Percentiles rank a stretch among this genome's conserved stretches.
phyloP scores from a whole-genome alignment of 1,284 basidiomycete species.

The Tausonia pullulans region DNA sequence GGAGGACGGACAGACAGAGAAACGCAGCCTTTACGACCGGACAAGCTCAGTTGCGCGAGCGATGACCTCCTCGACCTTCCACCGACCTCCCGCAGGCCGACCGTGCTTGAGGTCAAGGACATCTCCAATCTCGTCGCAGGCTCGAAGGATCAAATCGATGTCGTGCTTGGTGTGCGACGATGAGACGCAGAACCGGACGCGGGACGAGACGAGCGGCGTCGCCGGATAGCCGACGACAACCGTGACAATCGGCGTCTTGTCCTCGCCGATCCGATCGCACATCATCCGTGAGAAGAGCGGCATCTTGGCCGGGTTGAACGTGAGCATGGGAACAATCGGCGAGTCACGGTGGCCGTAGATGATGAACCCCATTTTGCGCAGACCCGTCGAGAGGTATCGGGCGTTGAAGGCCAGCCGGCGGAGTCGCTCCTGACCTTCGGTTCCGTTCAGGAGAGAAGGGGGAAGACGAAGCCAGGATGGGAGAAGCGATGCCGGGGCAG shows the following conservation, averaged over 20 bases:
- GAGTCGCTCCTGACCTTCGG: conserved; percentile 70
- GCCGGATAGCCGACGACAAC: conserved; percentile 75
- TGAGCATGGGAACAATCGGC: conserved; percentile 83
- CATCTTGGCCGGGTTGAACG: conserved; percentile 94
- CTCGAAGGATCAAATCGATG: conserved; percentile 71
- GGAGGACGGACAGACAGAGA: no score
- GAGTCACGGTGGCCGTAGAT: conserved; percentile 85
- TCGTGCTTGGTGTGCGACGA: conserved; percentile 96
- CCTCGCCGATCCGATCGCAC: conserved; percentile 49
- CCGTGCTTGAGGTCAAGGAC: conserved; percentile 76
- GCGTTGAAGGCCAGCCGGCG: conserved; percentile 89
- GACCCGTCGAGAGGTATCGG: conserved; percentile 75
- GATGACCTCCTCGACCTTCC: conserved; percentile 64
- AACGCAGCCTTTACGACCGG: background rate
- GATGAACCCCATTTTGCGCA: conserved; percentile 92
- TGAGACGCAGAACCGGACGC: conserved; percentile 84
- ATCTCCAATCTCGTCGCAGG: conserved; percentile 87
- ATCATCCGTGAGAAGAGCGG: conserved; percentile 77
- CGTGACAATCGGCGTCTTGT: conserved; percentile 55
- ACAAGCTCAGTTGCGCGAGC: conserved; percentile 9
- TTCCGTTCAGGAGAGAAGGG: conserved; percentile 56
- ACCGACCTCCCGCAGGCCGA: conserved; percentile 49
- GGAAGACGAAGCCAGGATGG: conserved; percentile 65
- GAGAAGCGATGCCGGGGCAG: conserved; percentile 48
- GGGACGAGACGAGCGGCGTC: conserved; percentile 73